Base-by-base conservation (phyloP, 2,329 filamentous ascomycete genomes). In the Triangularia setosa region DNA sequence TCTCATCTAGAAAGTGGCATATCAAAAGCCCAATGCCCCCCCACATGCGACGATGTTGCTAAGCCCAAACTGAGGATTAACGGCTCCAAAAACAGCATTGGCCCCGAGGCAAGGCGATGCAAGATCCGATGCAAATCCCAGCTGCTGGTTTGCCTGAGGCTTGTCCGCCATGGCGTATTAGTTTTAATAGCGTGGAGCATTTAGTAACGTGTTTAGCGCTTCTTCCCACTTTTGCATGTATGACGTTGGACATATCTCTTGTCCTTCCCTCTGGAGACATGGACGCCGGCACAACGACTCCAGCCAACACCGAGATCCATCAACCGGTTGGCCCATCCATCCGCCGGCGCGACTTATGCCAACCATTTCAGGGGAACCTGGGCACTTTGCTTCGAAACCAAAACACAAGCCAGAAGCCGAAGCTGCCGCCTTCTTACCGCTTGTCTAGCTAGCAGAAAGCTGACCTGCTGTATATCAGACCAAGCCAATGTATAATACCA, bases 401-500 rank as follows among this genome's bases (percentile, higher is more conserved):
- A 8, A 40, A 40, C 33, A 40, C 14, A 14, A 40, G 33, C 33
- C 33, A 40, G 33, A 40, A 40, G 33, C 33, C 33, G 33, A 40
- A n/a, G 16, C 33, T n/a, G 33, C 33, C 33, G 33, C 33, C 33
- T 48, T 48, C n/a, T 48, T 48, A 8, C 40, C 40, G 40, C 40
- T 40, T 2, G 35, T 40, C n/a, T 40, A 40, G 35, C 35, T 40
- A 40, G n/a, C 35, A 40, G 12, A 40, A 40, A 40, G 35, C 16
- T 48, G 40, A 48, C 40, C 40, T 48, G 52, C 23, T 27, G n/a
- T 67, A 69, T 63, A 70, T 65, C 63, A 62, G 44, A 64, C 59
- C 53, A 60, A 65, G 63, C 64, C 64, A 27, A 68, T 60, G 63
- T 65, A 69, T 69, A 70, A 67, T 54, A 66, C 55, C 57, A 61